Conservation (phyloP, 768 basidiomycete species). For the Mycena rosella region DNA sequence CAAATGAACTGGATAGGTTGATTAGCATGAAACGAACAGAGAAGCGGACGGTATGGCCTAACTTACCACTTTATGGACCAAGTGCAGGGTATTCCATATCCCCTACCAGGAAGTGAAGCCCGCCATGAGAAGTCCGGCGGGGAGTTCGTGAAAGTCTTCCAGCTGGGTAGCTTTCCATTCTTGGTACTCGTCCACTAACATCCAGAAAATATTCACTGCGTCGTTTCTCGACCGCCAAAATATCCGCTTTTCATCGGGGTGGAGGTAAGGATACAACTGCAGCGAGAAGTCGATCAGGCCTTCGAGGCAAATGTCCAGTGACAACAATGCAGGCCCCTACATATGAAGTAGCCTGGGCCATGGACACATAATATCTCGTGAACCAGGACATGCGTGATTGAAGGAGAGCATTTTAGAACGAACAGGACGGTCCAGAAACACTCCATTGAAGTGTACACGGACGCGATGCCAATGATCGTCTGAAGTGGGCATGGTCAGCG, state of each 20-base stretch:
- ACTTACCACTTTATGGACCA: background rate
- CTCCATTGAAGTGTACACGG: background rate
- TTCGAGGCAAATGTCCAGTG: background rate
- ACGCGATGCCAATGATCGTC: background rate
- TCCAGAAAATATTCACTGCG: background rate
- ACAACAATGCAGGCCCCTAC: background rate
- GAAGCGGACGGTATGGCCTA: background rate
- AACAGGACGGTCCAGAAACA: background rate
- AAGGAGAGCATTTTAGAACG: background rate
- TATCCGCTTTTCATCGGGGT: background rate
- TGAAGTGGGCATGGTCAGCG: background rate
- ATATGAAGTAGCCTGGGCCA: background rate
- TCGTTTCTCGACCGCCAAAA: background rate
- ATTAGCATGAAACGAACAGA: background rate
- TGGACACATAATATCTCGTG: no score
- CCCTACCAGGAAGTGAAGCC: background rate
- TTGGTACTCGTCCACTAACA: background rate
- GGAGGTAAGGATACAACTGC: background rate
- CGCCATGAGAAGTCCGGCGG: background rate
- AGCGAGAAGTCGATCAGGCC: background rate
- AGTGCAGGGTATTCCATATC: background rate
- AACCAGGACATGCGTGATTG: background rate
- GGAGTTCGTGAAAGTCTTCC: background rate
- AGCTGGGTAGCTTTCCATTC: background rate
- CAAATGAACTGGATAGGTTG: background rate